These are phyloP conservation scores for Immersiporthe knoxdaviesiana DNA, from an alignment of 2,329 filamentous ascomycete genomes.

Conservation along the genomic window DNA sequence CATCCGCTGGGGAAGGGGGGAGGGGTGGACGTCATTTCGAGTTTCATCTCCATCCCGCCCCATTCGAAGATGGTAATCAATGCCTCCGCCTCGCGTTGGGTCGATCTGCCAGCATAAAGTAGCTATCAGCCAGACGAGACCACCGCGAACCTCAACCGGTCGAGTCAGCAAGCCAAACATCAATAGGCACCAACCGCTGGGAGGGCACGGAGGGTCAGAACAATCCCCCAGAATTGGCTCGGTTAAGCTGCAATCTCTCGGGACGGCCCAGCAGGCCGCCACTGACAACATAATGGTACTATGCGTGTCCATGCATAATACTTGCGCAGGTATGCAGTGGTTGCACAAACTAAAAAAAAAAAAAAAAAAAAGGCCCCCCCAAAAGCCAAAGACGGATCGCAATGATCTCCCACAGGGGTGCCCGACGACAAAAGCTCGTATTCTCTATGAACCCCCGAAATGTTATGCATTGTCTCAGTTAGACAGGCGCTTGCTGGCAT, in stretches of 20 bases:
- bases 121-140: neutral
- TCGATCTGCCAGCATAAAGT: neutral
- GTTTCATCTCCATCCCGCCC: constrained; percentile 19
- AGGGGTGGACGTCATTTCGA: constrained; percentile 12
- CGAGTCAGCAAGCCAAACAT: neutral
- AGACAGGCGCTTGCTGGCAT: constrained; percentile 21
- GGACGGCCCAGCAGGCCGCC: constrained; percentile 1
- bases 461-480: constrained; percentile 27
- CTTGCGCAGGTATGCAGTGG: constrained; percentile 11
- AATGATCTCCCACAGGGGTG: constrained; percentile 27
- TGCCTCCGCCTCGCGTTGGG: neutral
- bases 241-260: neutral
- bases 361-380: neutral
- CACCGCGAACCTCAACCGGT: neutral
- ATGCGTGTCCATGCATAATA: neutral
- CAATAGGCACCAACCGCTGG: neutral
- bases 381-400: constrained; percentile 15
- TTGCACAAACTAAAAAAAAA: constrained; percentile 1
- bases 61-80: constrained; percentile 5
- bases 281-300: neutral
- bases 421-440: constrained; percentile 30
- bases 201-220: neutral
- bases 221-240: neutral
- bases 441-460: constrained; percentile 24
- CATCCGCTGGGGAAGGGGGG: neutral